These are phyloP conservation scores for Fusarium verticillioides DNA, from an alignment of 2,329 filamentous ascomycete genomes.

Conservation along the genomic window DNA sequence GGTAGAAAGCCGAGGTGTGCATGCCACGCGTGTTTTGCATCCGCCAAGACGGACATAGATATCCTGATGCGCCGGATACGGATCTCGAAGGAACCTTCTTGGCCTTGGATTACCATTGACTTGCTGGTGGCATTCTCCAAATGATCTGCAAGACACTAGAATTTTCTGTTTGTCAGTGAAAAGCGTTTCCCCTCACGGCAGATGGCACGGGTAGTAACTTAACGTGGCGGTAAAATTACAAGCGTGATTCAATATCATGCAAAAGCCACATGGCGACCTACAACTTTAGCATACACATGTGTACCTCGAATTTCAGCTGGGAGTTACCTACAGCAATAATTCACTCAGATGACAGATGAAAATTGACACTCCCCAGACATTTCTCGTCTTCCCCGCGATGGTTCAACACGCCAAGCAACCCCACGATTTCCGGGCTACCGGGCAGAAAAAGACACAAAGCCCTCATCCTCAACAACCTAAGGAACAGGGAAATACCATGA, in stretches of 20 bases:
- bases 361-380: background rate
- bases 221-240: background rate
- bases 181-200: background rate
- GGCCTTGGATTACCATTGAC: no score
- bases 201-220: background rate
- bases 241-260: background rate
- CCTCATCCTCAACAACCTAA: background rate
- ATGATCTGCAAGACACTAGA: background rate
- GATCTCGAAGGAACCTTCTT: background rate
- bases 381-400: background rate
- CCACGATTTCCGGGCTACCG: background rate
- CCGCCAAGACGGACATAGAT: background rate
- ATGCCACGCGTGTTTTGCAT: background rate
- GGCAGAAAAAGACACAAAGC: background rate
- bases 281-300: no score
- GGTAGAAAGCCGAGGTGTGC: background rate
- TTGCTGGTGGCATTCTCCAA: background rate
- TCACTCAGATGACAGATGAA: background rate
- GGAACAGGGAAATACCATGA: background rate
- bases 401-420: background rate
- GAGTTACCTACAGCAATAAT: background rate
- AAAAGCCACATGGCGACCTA: background rate
- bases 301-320: background rate
- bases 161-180: background rate
- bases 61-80: background rate